Percentiles rank a stretch among this genome's conserved stretches.
Conservation (phyloP, 768 basidiomycete species). For the Nevesoporus exiguus region DNA sequence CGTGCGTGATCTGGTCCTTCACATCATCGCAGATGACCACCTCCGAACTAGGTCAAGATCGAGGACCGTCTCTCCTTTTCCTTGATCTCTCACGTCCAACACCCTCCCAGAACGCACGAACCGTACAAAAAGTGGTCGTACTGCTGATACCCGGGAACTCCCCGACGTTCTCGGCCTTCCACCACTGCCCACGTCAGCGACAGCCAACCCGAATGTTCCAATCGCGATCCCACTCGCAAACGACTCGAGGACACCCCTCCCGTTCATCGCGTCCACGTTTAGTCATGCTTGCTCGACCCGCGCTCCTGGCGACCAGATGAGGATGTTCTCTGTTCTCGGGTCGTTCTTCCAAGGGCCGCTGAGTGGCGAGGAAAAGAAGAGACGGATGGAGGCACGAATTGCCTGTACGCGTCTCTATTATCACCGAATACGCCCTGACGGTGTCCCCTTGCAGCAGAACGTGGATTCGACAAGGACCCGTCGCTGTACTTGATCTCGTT, state of each 20-base stretch:
- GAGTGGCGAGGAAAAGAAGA: slow-evolving; percentile 75
- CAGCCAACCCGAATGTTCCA: slow-evolving; percentile 53
- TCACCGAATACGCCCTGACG: slow-evolving; percentile 3
- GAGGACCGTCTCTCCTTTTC: slow-evolving; percentile 50
- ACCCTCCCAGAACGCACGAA: slow-evolving; percentile 56
- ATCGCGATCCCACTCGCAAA: slow-evolving; percentile 41
- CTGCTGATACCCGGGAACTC: slow-evolving; percentile 82
- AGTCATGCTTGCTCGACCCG: slow-evolving; percentile 91
- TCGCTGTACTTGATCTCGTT: slow-evolving; percentile 68
- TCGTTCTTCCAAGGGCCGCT: slow-evolving; percentile 81
- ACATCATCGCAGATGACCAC: slow-evolving; percentile 77
- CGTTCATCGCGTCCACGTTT: slow-evolving; percentile 76
- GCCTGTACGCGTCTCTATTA: slow-evolving; percentile 28
- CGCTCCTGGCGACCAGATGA: slow-evolving; percentile 83
- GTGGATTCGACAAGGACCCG: slow-evolving; percentile 59
- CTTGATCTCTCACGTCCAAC: not conserved
- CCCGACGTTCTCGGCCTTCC: slow-evolving; percentile 70
- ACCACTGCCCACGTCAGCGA: slow-evolving; percentile 66
- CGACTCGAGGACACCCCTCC: slow-evolving; percentile 39
- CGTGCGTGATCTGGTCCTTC: slow-evolving; percentile 80
- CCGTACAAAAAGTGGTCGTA: slow-evolving; percentile 74
- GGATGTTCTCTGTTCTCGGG: slow-evolving; percentile 83
- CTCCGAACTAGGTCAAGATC: slow-evolving; percentile 83
- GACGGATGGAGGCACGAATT: slow-evolving; percentile 46
- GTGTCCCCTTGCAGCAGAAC: slow-evolving; percentile 45